These are phyloP conservation scores for Stropharia rugosoannulata DNA, from an alignment of 768 basidiomycete genomes.

Conservation along the genomic window DNA sequence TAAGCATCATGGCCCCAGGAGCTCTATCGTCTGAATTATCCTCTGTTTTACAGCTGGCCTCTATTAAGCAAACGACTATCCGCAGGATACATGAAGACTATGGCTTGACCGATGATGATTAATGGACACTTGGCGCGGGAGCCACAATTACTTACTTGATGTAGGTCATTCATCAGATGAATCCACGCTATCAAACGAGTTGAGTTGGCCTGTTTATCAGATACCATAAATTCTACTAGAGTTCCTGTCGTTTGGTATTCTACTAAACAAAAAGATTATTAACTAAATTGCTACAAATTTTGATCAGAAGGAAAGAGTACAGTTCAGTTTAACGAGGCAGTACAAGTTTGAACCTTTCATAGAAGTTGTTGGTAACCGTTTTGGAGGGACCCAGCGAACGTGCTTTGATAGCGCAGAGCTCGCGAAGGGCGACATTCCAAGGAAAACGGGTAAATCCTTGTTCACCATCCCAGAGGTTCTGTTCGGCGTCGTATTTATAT, in stretches of 20 bases:
- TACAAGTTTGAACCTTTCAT: slow-evolving; percentile 18
- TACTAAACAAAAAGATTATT: not conserved
- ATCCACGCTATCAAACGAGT: no score
- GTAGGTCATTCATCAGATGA: no score
- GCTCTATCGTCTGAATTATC: not conserved
- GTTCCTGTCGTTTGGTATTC: no score
- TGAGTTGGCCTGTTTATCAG: no score
- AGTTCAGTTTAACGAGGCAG: not conserved
- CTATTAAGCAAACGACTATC: slow-evolving; percentile 66
- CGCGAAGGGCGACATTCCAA: slow-evolving; percentile 51
- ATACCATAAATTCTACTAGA: no score
- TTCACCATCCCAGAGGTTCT: slow-evolving; percentile 1
- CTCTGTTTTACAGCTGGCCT: slow-evolving; percentile 56
- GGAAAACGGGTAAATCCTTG: slow-evolving; percentile 36
- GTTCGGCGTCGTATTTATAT: slow-evolving; percentile 37
- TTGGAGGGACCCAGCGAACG: slow-evolving; percentile 14
- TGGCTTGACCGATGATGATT: slow-evolving; percentile 61
- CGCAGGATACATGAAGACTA: slow-evolving; percentile 74
- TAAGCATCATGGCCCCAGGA: slow-evolving; percentile 23
- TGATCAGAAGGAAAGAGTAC: not conserved
- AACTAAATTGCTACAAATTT: not conserved
- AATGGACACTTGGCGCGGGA: not conserved
- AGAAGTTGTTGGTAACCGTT: slow-evolving; percentile 15
- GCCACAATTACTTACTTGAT: not conserved
- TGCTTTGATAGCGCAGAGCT: slow-evolving; percentile 54